These are phyloP conservation scores for Lactarius akahatsu DNA, from an alignment of 768 basidiomycete species.

Conservation along the genomic window DNA sequence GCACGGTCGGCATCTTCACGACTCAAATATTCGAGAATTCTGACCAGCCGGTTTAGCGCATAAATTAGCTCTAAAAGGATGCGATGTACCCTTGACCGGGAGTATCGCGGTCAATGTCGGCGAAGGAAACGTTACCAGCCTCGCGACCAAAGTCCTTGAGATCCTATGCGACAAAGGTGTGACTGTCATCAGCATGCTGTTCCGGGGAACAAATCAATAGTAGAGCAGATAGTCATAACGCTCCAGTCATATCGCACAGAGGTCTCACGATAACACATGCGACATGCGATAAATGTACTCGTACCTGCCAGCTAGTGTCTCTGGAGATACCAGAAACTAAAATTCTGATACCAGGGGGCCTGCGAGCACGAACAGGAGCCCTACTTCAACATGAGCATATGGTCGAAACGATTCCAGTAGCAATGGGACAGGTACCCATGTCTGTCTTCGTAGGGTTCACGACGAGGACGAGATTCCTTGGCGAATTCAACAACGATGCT, in stretches of 20 bases:
- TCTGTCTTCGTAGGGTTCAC: slow-evolving; percentile 68
- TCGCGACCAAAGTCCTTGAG: slow-evolving; percentile 97
- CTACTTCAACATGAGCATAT: slow-evolving; percentile 17
- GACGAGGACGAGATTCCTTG: slow-evolving; percentile 84
- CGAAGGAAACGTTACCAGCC: slow-evolving; percentile 89
- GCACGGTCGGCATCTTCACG: slow-evolving; percentile 92
- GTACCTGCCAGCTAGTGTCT: slow-evolving; percentile 99
- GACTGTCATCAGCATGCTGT: slow-evolving; percentile 11
- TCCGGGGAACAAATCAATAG: not conserved
- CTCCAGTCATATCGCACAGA: not conserved
- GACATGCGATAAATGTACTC: slow-evolving; percentile 35
- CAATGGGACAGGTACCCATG: slow-evolving; percentile 35
- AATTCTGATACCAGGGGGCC: slow-evolving; percentile 80
- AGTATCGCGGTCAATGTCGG: slow-evolving; percentile 87
- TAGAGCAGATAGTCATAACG: not conserved
- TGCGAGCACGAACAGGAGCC: slow-evolving; percentile 61
- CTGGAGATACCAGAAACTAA: slow-evolving; percentile 87
- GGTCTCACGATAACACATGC: not conserved
- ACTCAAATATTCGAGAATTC: slow-evolving; percentile 87
- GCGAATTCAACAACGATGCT: slow-evolving; percentile 97
- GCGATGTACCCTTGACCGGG: slow-evolving; percentile 80
- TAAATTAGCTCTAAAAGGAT: slow-evolving; percentile 7
- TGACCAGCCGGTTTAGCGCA: slow-evolving; percentile 35
- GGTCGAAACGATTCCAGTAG: not conserved
- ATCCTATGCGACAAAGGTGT: slow-evolving; percentile 56